Evolutionary conservation across 2,329 filamentous ascomycete genomes (phyloP), one percentile per base, ranked within the genome.

Genomic region (Blumeria hordei): DNA sequence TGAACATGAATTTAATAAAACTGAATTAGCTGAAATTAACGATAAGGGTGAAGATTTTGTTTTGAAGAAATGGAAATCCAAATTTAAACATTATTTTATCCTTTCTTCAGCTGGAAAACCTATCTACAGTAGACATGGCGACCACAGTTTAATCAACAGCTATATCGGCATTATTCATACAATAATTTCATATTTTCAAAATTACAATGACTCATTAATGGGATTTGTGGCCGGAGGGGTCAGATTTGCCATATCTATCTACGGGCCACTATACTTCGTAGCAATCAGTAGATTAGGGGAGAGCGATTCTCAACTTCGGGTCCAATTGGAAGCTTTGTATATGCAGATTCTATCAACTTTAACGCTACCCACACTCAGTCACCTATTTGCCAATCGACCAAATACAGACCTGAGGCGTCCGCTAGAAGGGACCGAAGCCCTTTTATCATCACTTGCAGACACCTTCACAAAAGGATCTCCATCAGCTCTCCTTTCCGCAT

Each of bases 271-370:
- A 43, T 93, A 96, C 65, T 81, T 98, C 47, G 85, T 96, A 52
- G 90, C 88, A 47, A 92, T 96, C 63, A 95, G 88, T 65, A 83
- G 82, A 58, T 76, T 98, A 10, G 80, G 83, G n/a, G 92, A 98
- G 67, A 95, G 86, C 65, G 90, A 96, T 64, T 71, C 78, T 4
- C 90, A 98, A 67, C 75, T 98, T 18, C 79, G 85, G 55, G 77
- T 80, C 18, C 92, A 98, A 66, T 77, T 98, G 2, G 88, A 95
- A 60, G 88, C 90, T 11, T 70, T 98, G 39, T 98, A 98, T 67
- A 96, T 94, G 85, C 92, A 98, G 67, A 95, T 98, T 54, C 69
- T 98, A 32, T 96, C 92, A 1, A 98, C 93, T 0, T 71, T 98
- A 57, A 98, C 92, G 0, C 74, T 98, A 8, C 90, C 92, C 0